Percentiles rank a stretch among this genome's conserved stretches.
Conservation (phyloP, 1,284 basidiomycete genomes). For the Cerioporus squamosus region DNA sequence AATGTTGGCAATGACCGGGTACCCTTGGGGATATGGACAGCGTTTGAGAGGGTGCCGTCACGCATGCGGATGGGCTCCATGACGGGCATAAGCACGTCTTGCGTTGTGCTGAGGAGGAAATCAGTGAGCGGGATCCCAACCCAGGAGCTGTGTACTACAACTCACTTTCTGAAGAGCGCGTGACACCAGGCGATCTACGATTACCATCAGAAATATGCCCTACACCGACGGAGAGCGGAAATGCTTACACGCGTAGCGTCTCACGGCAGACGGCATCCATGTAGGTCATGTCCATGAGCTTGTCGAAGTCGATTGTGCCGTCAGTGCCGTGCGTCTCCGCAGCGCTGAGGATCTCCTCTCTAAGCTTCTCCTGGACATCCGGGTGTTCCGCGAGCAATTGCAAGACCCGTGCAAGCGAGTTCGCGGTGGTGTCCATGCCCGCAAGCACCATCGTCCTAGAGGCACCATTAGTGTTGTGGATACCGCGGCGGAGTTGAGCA, state of each 20-base stretch:
- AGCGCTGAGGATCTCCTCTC: slow-evolving; percentile 23
- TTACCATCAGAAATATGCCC: background rate
- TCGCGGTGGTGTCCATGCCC: slow-evolving; percentile 29
- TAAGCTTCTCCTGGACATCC: slow-evolving; percentile 25
- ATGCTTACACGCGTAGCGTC: slow-evolving; percentile 26
- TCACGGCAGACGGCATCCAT: slow-evolving; percentile 31
- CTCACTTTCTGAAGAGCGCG: slow-evolving; percentile 13
- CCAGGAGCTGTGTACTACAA: too few species aligned
- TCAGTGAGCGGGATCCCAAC: background rate
- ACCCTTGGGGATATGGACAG: slow-evolving; percentile 12
- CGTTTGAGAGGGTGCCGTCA: slow-evolving; percentile 15
- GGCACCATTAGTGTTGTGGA: background rate
- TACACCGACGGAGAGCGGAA: background rate
- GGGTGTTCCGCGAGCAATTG: slow-evolving; percentile 24
- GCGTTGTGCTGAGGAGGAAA: background rate
- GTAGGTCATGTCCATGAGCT: slow-evolving; percentile 24
- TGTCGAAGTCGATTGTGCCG: slow-evolving; percentile 24
- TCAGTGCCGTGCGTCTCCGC: slow-evolving; percentile 12
- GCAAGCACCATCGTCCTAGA: slow-evolving; percentile 28
- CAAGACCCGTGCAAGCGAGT: slow-evolving; percentile 23
- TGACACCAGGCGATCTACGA: slow-evolving; percentile 7
- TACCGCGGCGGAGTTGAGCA: too few species aligned
- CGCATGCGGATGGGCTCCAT: slow-evolving; percentile 10
- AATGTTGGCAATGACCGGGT: slow-evolving; percentile 14
- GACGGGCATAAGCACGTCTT: slow-evolving; percentile 8